Evolutionary conservation across 495 filamentous ascomycete species (phyloP).

Genomic region (Letharia columbiana): DNA sequence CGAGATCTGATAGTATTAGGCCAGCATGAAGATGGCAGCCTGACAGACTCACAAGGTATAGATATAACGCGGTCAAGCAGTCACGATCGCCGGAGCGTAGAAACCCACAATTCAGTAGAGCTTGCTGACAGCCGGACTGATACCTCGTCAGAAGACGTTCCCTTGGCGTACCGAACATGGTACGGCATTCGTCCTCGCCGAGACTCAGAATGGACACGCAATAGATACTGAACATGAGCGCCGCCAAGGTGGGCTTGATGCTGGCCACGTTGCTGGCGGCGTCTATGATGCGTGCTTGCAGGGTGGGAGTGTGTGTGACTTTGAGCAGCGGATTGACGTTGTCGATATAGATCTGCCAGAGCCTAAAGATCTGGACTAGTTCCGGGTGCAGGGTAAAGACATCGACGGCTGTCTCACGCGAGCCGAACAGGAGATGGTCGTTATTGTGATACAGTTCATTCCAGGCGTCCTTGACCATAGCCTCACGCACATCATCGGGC

Average conservation of each 20-base stretch:
- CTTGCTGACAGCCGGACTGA: constrained; percentile 49
- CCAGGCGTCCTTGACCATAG: constrained; percentile 37
- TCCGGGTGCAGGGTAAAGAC: constrained; percentile 43
- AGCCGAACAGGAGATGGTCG: constrained; percentile 45
- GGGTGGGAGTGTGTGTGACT: constrained; percentile 43
- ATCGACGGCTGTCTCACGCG: constrained; percentile 32
- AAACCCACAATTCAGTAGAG: constrained; percentile 40
- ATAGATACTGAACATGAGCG: constrained; percentile 53
- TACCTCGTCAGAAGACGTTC: constrained; percentile 39
- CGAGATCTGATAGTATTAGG: constrained; percentile 40
- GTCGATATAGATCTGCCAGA: constrained; percentile 45
- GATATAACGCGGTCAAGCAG: constrained; percentile 50
- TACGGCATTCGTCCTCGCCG: constrained; percentile 33
- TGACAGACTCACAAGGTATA: constrained; percentile 46
- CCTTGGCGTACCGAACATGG: constrained; percentile 36
- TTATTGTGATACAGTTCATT: constrained; percentile 32
- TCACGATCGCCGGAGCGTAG: constrained; percentile 43
- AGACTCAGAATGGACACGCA: constrained; percentile 42
- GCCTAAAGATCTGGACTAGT: constrained; percentile 34
- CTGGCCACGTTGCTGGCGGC: constrained; percentile 25
- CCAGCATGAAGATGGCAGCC: constrained; percentile 5
- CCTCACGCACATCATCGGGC: constrained; percentile 31
- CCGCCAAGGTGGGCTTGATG: constrained; percentile 29
- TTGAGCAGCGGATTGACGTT: constrained; percentile 48
- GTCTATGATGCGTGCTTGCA: constrained; percentile 39